Base-by-base conservation (phyloP, 2,329 filamentous ascomycete species). In the Hypoxylon sp. region DNA sequence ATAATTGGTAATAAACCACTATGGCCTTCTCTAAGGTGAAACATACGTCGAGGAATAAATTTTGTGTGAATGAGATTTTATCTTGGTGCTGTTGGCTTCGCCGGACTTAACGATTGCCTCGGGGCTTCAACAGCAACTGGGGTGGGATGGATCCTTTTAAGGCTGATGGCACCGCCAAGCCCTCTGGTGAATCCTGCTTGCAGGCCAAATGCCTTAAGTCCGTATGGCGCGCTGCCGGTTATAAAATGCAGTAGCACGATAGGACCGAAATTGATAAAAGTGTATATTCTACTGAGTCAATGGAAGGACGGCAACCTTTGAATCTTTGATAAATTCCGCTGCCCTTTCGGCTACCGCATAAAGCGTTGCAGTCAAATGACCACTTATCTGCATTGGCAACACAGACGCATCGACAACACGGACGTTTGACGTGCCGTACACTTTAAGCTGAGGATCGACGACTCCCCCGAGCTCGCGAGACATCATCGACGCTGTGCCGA, bases 311-410 rank as follows among this genome's bases (percentile, higher is more conserved):
- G 31, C 53, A 27, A 37, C 15, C 62, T 65, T 69, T 35, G 62
- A 35, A 37, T 61, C 61, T 32, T 74, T 74, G 48, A 79, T 78
- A 6, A 79, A 73, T 1, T 76, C 72, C 31, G 80, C 73, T 2
- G 75, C 76, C 73, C 83, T 85, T 75, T 88, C 86, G 7, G 80
- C 85, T 56, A 86, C 75, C 73, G 85, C 85, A 68, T 88, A 88
- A 6, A 87, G 80, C 0, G 82, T 82, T 55, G 84, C 83, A 53
- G 86, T 85, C 35, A 86, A 83, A 17, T 86, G 80, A 1, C 73
- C 83, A 81, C 77, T 86, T 76, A 70, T 82, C 79, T 79, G 85
- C 80, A 85, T 77, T 2, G 85, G 85, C 35, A 87, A 74, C 13
- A 86, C 74, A 1, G 81, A 84, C 0, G 83, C 84, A 72, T 87